These are phyloP conservation scores for Talaromyces sp. DNA, from an alignment of 2,329 filamentous ascomycete species.

Conservation along the genomic window DNA sequence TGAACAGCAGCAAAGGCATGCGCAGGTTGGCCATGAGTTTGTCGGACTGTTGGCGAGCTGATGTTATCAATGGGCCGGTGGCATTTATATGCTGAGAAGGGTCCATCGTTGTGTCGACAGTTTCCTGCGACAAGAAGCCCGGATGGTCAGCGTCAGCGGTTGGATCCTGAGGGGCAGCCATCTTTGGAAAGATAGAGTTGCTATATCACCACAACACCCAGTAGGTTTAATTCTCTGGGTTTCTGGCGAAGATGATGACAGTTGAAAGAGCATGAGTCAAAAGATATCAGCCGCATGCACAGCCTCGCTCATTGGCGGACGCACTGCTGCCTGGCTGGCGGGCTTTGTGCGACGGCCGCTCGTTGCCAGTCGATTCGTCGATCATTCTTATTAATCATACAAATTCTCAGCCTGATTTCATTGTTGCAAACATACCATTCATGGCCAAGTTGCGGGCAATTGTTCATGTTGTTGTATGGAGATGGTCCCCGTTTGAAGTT, in stretches of 20 bases:
- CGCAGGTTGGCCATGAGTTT: slow-evolving; percentile 2
- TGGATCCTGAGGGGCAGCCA: not conserved
- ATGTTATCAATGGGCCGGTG: not conserved
- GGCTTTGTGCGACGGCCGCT: not conserved
- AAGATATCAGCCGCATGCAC: not conserved
- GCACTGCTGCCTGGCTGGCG: not conserved
- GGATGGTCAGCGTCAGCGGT: not conserved
- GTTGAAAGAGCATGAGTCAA: not conserved
- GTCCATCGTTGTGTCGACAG: not conserved
- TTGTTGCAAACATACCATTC: not conserved
- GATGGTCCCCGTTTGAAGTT: too few relatives aligned
- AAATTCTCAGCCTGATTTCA: not conserved
- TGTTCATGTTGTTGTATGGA: not conserved
- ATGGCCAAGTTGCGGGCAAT: not conserved
- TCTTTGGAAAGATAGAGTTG: not conserved
- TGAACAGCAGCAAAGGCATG: slow-evolving; percentile 17
- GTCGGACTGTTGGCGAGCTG: not conserved
- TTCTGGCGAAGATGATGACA: not conserved
- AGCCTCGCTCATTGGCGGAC: not conserved
- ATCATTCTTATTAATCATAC: not conserved
- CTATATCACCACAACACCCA: too few relatives aligned
- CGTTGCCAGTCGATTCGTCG: not conserved
- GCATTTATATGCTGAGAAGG: not conserved
- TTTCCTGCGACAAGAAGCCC: not conserved
- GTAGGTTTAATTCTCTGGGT: too few relatives aligned